Conservation (phyloP, 768 basidiomycete genomes). For the Calocybe cyanea region DNA sequence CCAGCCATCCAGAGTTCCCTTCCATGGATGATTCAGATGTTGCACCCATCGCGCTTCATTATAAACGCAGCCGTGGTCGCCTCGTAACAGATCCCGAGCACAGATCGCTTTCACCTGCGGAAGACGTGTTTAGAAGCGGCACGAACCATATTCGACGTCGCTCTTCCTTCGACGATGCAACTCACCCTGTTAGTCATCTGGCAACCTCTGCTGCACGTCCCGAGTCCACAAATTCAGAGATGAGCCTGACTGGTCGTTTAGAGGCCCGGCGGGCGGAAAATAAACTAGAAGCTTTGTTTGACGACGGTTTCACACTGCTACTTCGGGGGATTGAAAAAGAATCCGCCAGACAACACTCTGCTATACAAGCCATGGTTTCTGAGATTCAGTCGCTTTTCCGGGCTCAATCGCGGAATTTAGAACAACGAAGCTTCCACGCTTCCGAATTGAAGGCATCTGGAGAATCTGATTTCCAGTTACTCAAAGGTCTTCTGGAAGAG, state of each 20-base stretch:
- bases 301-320: slow-evolving; percentile 62
- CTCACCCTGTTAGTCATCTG: slow-evolving; percentile 26
- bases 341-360: slow-evolving; percentile 25
- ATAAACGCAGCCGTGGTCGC: slow-evolving; percentile 45
- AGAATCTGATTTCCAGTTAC: slow-evolving; percentile 74
- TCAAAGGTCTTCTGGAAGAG: slow-evolving; percentile 66
- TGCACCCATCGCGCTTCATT: slow-evolving; percentile 61
- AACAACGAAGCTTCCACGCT: slow-evolving; percentile 53
- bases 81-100: slow-evolving; percentile 58
- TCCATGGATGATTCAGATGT: slow-evolving; percentile 78
- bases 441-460: slow-evolving; percentile 69
- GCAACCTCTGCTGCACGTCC: slow-evolving; percentile 30
- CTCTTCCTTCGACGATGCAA: slow-evolving; percentile 55
- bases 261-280: slow-evolving; percentile 60
- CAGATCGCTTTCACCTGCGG: slow-evolving; percentile 19
- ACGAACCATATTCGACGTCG: slow-evolving; percentile 41
- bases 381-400: slow-evolving; percentile 70
- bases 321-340: slow-evolving; percentile 33
- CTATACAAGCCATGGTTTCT: slow-evolving; percentile 58
- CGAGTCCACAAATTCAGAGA: slow-evolving; percentile 36
- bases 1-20: slow-evolving; percentile 41
- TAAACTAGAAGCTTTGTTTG: slow-evolving; percentile 58
- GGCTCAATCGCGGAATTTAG: slow-evolving; percentile 61
- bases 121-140: slow-evolving; percentile 34
- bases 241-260: slow-evolving; percentile 53